phyloP scores from a whole-genome alignment of 2,329 filamentous ascomycete genomes.

The Madurella mycetomatis region DNA sequence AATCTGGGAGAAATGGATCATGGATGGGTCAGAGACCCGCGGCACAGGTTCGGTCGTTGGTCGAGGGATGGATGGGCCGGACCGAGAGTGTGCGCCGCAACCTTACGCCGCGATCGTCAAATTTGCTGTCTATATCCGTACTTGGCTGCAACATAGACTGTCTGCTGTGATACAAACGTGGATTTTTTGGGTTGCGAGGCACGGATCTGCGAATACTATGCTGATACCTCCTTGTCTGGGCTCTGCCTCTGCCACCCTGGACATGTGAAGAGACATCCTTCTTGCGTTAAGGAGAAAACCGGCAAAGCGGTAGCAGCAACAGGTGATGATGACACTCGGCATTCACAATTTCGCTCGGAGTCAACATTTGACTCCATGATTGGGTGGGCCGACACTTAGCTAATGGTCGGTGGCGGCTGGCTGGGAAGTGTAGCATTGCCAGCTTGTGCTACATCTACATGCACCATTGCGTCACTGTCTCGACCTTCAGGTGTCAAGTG shows the following conservation, averaged over 20 bases:
- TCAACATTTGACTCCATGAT: no score
- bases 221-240: not conserved
- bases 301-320: no score
- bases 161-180: not conserved
- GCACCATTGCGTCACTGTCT: conserved; percentile 18
- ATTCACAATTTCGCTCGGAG: no score
- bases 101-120: not conserved
- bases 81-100: not conserved
- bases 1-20: not conserved
- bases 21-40: not conserved
- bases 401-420: no score
- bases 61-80: not conserved
- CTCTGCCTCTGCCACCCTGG: no score
- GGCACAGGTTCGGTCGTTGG: not conserved
- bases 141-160: not conserved
- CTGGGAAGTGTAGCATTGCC: not conserved
- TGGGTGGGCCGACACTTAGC: no score
- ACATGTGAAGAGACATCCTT: no score
- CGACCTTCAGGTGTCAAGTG: not conserved
- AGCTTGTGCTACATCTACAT: not conserved
- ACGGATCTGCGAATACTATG: not conserved
- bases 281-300: no score
- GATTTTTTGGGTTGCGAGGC: not conserved
- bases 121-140: not conserved
- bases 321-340: no score